These are phyloP conservation scores for Hericium rajendrae DNA, from an alignment of 768 basidiomycete species.

Conservation along the genomic window DNA sequence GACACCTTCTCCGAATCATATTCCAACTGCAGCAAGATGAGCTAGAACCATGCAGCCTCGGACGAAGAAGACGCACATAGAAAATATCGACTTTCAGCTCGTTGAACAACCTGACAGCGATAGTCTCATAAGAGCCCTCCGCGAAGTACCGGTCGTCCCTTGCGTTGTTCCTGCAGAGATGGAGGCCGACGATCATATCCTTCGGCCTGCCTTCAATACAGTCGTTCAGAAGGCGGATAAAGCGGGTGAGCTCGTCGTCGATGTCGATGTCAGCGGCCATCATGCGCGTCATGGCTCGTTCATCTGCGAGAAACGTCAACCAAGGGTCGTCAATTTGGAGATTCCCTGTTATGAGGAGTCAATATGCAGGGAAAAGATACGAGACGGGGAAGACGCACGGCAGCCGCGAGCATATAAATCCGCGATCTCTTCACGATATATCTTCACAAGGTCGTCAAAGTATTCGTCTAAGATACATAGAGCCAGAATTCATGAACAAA, in stretches of 20 bases:
- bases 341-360: not conserved
- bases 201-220: not conserved
- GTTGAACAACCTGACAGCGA: not conserved
- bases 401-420: not conserved
- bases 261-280: not conserved
- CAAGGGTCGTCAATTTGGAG: not conserved
- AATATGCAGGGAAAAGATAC: not conserved
- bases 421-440: not conserved
- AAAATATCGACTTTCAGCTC: not conserved
- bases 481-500: not conserved
- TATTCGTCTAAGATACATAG: not conserved
- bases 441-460: not conserved
- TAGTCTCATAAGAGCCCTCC: not conserved
- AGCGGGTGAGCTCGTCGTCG: not conserved
- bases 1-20: not conserved
- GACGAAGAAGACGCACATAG: not conserved
- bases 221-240: not conserved
- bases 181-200: not conserved
- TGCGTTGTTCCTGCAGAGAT: not conserved
- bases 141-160: not conserved
- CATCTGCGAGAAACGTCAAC: not conserved
- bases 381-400: not conserved
- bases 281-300: not conserved
- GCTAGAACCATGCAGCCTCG: not conserved
- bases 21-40: not conserved